These are phyloP conservation scores for Suillus discolor DNA, from an alignment of 768 basidiomycete genomes.

Conservation along the genomic window DNA sequence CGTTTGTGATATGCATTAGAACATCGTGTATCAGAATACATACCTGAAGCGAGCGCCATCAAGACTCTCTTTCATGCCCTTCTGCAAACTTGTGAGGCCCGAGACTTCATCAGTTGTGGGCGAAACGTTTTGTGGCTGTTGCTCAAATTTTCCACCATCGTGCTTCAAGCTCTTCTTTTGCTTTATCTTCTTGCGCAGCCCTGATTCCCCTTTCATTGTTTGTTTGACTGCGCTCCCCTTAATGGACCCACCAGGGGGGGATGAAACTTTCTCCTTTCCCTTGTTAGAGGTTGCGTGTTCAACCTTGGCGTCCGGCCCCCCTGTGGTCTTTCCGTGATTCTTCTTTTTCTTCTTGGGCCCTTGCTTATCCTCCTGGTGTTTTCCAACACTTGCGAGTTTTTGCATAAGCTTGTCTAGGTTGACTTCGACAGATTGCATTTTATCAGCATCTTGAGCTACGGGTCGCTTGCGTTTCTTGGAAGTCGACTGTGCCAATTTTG, in stretches of 20 bases:
- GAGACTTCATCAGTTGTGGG: conserved; percentile 15
- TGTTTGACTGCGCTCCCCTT: not conserved
- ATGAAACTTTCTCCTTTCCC: conserved; percentile 6
- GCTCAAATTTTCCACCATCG: conserved; percentile 19
- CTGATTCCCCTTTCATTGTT: not conserved
- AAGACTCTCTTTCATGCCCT: conserved; percentile 74
- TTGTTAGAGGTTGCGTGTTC: conserved; percentile 12
- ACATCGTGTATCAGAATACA: conserved; percentile 16
- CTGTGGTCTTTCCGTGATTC: conserved; percentile 8
- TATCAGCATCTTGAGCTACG: conserved; percentile 37
- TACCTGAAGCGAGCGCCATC: conserved; percentile 90
- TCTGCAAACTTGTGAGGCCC: conserved; percentile 72
- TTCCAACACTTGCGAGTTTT: conserved; percentile 38
- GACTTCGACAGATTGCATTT: conserved; percentile 41
- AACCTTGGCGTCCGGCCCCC: not conserved
- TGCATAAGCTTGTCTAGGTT: conserved; percentile 66
- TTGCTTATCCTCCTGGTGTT: conserved; percentile 13
- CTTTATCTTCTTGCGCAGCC: conserved; percentile 16
- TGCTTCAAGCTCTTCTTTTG: conserved; percentile 24
- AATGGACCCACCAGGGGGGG: not conserved
- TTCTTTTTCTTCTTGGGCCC: conserved; percentile 25
- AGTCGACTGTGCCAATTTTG: conserved; percentile 37
- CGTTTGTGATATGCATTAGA: not conserved
- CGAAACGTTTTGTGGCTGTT: conserved; percentile 21
- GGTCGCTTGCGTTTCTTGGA: conserved; percentile 60